phyloP scores from a whole-genome alignment of 768 basidiomycete species.

The Suillus decipiens region DNA sequence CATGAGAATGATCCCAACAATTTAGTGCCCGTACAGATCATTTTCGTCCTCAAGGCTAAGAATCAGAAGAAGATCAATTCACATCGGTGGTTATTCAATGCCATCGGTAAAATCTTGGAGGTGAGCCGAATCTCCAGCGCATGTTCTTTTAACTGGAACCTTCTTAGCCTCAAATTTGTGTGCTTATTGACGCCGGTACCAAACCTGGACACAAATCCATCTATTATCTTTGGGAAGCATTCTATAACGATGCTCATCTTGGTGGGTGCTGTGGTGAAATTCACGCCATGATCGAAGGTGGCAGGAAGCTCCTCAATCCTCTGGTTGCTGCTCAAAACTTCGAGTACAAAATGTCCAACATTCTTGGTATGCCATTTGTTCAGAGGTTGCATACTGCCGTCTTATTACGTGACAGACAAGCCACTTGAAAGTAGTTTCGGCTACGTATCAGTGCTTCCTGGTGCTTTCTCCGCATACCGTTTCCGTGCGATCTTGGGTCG shows the following conservation, averaged over 20 bases:
- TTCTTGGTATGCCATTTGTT: slow-evolving; percentile 57
- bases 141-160: slow-evolving; percentile 5
- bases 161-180: slow-evolving; percentile 82
- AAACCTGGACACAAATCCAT: slow-evolving; percentile 97
- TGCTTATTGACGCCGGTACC: slow-evolving; percentile 93
- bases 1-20: slow-evolving; percentile 90
- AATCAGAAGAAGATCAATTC: slow-evolving; percentile 97
- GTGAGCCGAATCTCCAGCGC: slow-evolving; percentile 38
- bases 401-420: slow-evolving; percentile 58
- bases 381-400: slow-evolving; percentile 7
- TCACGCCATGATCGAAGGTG: slow-evolving; percentile 95
- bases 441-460: slow-evolving; percentile 92
- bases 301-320: slow-evolving; percentile 88
- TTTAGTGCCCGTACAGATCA: slow-evolving; percentile 89
- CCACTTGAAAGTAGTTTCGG: slow-evolving; percentile 95
- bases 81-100: slow-evolving; percentile 96
- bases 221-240: slow-evolving; percentile 93
- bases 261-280: slow-evolving; percentile 95
- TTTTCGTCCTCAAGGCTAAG: slow-evolving; percentile 88
- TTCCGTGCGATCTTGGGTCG: slow-evolving; percentile 89
- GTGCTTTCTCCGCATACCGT: slow-evolving; percentile 97
- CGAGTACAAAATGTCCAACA: slow-evolving; percentile 99
- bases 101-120: slow-evolving; percentile 79
- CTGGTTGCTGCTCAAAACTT: slow-evolving; percentile 95
- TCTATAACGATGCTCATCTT: slow-evolving; percentile 76